Percentiles rank a stretch among this genome's conserved stretches.
Evolutionary conservation across 345 rosid genomes (phyloP).

Genomic region (Abelmoschus esculentus): DNA sequence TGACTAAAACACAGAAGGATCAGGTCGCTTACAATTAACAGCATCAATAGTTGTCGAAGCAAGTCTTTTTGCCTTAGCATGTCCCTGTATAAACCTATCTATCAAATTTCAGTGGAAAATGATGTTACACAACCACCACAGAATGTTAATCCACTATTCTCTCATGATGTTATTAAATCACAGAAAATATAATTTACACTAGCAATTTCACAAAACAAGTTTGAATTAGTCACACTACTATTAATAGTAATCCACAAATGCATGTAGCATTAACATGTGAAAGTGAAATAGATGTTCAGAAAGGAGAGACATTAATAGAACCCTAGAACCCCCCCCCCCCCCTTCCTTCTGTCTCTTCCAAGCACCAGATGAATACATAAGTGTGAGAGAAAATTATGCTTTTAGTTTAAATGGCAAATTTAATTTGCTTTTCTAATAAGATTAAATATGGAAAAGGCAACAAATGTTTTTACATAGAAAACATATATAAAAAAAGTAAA

Average conservation of each 20-base stretch:
- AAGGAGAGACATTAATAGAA: not conserved
- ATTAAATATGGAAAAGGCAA: not conserved
- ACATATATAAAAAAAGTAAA: not conserved
- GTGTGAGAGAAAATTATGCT: not conserved
- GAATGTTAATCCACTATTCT: not conserved
- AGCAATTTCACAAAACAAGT: not conserved
- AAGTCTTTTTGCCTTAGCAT: conserved; percentile 39
- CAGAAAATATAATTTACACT: not conserved
- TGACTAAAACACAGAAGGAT: conserved; percentile 8
- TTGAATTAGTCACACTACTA: not conserved
- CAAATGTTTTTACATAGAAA: not conserved
- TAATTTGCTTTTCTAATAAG: not conserved
- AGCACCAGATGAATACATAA: not conserved
- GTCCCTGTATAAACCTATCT: conserved; percentile 32
- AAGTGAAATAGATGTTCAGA: not conserved
- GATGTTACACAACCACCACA: not conserved
- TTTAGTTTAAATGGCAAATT: not conserved
- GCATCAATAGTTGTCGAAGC: conserved; percentile 38
- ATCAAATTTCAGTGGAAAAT: conserved; percentile 10
- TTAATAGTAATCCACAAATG: not conserved
- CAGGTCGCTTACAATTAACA: conserved; percentile 33
- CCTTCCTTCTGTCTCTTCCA: not conserved
- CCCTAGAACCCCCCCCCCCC: not conserved
- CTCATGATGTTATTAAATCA: not conserved
- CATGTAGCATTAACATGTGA: not conserved